phyloP scores from a whole-genome alignment of 768 basidiomycete genomes.

The Daedaleopsis nitida region DNA sequence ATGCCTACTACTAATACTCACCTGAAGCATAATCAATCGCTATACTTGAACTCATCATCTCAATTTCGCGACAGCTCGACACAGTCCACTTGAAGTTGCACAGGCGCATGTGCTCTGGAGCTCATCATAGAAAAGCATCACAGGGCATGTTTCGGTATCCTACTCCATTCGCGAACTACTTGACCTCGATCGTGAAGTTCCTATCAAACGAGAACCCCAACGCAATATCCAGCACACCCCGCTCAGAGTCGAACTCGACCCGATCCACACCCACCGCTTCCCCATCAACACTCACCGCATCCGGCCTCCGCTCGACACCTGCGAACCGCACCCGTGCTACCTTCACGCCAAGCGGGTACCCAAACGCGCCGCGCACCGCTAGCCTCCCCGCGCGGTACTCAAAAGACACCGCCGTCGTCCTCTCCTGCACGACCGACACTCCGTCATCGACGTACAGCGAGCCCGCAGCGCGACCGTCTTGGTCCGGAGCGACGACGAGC shows the following conservation, averaged over 20 bases:
- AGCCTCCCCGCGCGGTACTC: conserved; percentile 29
- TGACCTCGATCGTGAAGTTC: no score
- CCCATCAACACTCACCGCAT: conserved; percentile 25
- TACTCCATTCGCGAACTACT: no score
- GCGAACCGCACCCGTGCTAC: conserved; percentile 37
- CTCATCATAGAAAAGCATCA: no score
- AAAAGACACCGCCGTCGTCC: conserved; percentile 34
- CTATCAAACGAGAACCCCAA: conserved; percentile 28
- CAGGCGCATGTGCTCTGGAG: no score
- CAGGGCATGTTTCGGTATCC: no score
- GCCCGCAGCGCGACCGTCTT: conserved; percentile 51
- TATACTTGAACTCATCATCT: no score
- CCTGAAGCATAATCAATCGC: no score
- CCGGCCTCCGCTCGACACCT: conserved; percentile 29
- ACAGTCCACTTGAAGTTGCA: no score
- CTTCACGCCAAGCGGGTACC: conserved; percentile 30
- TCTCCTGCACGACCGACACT: conserved; percentile 41
- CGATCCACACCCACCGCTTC: conserved; percentile 14
- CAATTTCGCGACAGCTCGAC: no score
- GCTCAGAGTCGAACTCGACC: conserved; percentile 38
- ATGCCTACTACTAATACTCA: no score
- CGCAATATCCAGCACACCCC: conserved; percentile 46
- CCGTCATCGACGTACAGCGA: conserved; percentile 67
- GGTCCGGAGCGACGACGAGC: conserved; percentile 59
- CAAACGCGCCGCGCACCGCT: conserved; percentile 32